Evolutionary conservation across 2,329 filamentous ascomycete species (phyloP).

Genomic region (Exophiala dermatitidis): DNA sequence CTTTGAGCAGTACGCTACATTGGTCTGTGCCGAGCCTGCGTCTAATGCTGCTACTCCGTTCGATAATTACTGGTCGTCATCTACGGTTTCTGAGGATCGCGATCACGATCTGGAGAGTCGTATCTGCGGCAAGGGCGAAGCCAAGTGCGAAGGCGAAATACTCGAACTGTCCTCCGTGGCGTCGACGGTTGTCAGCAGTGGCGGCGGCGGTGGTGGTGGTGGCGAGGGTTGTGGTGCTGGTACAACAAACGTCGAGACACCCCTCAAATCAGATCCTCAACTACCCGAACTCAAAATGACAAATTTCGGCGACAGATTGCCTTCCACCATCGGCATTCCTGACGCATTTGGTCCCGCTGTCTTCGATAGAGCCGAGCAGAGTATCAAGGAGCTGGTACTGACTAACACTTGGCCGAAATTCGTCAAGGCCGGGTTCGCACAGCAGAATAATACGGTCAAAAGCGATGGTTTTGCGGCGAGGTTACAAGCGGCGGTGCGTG

Average conservation of each 20-base stretch:
- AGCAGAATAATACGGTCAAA: slow-evolving; percentile 10
- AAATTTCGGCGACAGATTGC: slow-evolving; percentile 30
- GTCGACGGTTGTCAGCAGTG: slow-evolving; percentile 12
- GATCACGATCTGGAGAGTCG: slow-evolving; percentile 2
- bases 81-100: slow-evolving; percentile 28
- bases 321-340: slow-evolving; percentile 35
- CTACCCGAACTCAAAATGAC: slow-evolving; percentile 23
- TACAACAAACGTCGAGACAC: background rate
- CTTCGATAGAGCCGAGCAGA: slow-evolving; percentile 54
- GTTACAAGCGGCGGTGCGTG: slow-evolving; percentile 6
- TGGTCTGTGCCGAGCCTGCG: slow-evolving; percentile 37
- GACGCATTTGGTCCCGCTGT: slow-evolving; percentile 45
- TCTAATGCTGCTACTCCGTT: slow-evolving; percentile 37
- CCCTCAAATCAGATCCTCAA: slow-evolving; percentile 2
- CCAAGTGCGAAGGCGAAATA: too few relatives aligned
- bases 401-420: slow-evolving; percentile 59
- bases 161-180: slow-evolving; percentile 12
- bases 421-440: slow-evolving; percentile 28
- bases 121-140: slow-evolving; percentile 13
- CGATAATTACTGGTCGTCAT: slow-evolving; percentile 25
- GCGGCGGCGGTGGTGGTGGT: slow-evolving; percentile 11
- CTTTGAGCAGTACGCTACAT: slow-evolving; percentile 48
- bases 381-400: slow-evolving; percentile 59
- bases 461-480: slow-evolving; percentile 2
- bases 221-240: slow-evolving; percentile 1